Evolutionary conservation across 306 rosid species (phyloP), one percentile per base, ranked within the genome.

Genomic region (Casuarina cunninghamiana): DNA sequence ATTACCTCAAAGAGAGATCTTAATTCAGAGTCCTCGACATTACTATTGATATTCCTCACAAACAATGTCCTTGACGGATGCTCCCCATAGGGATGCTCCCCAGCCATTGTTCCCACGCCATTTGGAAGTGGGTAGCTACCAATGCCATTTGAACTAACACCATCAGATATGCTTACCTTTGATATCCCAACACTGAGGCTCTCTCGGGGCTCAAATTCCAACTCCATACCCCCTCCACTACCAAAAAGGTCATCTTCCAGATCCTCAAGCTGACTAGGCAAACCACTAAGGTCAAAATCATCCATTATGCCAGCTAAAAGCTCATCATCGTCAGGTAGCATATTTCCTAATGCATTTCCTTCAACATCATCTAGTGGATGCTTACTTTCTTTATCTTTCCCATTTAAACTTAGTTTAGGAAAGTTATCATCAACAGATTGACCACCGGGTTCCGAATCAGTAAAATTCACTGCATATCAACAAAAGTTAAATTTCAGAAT

Each of bases 51-150:
- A 83, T 93, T 93, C 62, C 98, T 90, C 71, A 93, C 98, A 80
- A 93, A 91, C 78, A 93, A 76, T 71, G 98, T 93, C 86, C 98
- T 93, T 62, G 98, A 93, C 45, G 98, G 97, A 87, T 93, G 98
- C 87, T 93, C 98, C 69, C 98, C 98, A 45, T 88, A 93, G 4
- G 98, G 98, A 86, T 93, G 98, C 85, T 93, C 98, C 60, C 97
- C 98, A 66, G 93, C 97, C 80, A 91, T 88, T n/a, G 98, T 69
- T 77, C 90, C 98, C 74, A 78, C 89, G 2, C 98, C 91, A 83
- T 93, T 93, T 53, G 91, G 84, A 53, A 91, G 91, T 38, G 90
- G 82, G 85, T 73, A 87, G 49, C 77, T 86, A 82, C 84, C 84
- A 77, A 89, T 80, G 13, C 93, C 91, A 83, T 90, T 88, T 19